A percentile compares a stretch with the other conserved stretches of the same genome.
Conservation (phyloP, 1,139 yeast genomes). For the Lodderomyces pseudojiufengensis region DNA sequence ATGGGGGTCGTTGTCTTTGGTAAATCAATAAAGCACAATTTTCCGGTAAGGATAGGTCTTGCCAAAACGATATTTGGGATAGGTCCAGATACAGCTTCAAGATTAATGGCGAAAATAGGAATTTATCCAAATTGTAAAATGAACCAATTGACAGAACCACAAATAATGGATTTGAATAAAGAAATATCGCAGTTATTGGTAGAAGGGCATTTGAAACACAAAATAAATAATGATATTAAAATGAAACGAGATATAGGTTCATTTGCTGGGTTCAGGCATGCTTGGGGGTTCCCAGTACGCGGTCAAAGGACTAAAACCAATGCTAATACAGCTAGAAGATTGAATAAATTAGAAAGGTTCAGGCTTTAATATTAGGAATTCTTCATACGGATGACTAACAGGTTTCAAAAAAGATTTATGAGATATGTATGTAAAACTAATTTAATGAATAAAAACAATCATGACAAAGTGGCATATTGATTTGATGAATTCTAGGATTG, state of each 20-base stretch:
- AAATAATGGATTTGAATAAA: constrained; percentile 79
- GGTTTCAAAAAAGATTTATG: too few species aligned
- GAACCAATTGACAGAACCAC: constrained; percentile 89
- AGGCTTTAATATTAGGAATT: constrained; percentile 5
- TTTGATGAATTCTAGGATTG: too few species aligned
- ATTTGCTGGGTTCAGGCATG: constrained; percentile 87
- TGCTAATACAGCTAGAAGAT: constrained; percentile 81
- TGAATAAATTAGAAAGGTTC: constrained; percentile 71
- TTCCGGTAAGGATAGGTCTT: constrained; percentile 58
- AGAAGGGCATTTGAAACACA: constrained; percentile 80
- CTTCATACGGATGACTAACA: too few species aligned
- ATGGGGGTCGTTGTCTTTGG: constrained; percentile 81
- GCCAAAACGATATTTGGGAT: constrained; percentile 83
- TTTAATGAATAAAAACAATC: too few species aligned
- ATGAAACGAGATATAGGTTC: constrained; percentile 81
- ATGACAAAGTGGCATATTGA: too few species aligned
- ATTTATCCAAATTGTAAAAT: constrained; percentile 91
- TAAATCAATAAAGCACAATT: constrained; percentile 58
- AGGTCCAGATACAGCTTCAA: constrained; percentile 70
- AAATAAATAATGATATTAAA: constrained; percentile 73
- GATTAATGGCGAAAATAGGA: constrained; percentile 82
- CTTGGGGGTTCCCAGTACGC: constrained; percentile 82
- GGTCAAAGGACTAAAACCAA: constrained; percentile 94
- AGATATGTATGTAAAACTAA: too few species aligned
- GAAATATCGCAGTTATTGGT: constrained; percentile 80